Evolutionary conservation across 1,139 yeast genomes (phyloP), one percentile per base, ranked within the genome.

Genomic region (Scheffersomyces segobiensis): DNA sequence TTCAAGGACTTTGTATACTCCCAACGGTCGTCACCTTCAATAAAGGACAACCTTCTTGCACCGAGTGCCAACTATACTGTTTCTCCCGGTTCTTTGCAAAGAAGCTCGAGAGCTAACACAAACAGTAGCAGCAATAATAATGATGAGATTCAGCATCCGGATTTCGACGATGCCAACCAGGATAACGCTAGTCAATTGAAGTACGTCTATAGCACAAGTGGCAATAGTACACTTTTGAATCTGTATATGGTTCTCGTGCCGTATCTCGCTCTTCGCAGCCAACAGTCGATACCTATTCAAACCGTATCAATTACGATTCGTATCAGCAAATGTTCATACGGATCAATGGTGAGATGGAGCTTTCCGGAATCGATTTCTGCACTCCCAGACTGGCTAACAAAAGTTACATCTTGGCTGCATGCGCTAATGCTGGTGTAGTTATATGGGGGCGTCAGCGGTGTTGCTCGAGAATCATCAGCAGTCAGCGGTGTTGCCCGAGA

Each of bases 261-360:
- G n/a, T n/a, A n/a, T n/a, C n/a, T n/a, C n/a, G n/a, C n/a, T n/a
- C n/a, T 19, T 17, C 17, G 55, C 55, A 50, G 57, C 54, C 56
- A 50, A 49, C 54, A 48, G 50, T 74, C 70, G 57, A 62, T 70
- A 12, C 49, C 42, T 50, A 55, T 21, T 17, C 55, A 22, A n/a
- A n/a, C n/a, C n/a, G n/a, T 58, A 54, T 21, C 56, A 57, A 47
- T 60, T n/a, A 62, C 14, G 62, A 62, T 47, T 57, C 63, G 22
- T 67, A 64, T 62, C 68, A 65, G 59, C 67, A 63, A 56, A 53
- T 70, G 1, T 59, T 72, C 32, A 77, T 74, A 57, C 81, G 78
- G 60, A 70, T 77, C n/a, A 73, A 78, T 56, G 84, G 84, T 14
- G 84, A 80, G 64, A 78, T 80, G 81, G 81, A 79, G 60, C 66